Conservation (phyloP, 768 basidiomycete genomes). For the Steccherinum ochraceum region DNA sequence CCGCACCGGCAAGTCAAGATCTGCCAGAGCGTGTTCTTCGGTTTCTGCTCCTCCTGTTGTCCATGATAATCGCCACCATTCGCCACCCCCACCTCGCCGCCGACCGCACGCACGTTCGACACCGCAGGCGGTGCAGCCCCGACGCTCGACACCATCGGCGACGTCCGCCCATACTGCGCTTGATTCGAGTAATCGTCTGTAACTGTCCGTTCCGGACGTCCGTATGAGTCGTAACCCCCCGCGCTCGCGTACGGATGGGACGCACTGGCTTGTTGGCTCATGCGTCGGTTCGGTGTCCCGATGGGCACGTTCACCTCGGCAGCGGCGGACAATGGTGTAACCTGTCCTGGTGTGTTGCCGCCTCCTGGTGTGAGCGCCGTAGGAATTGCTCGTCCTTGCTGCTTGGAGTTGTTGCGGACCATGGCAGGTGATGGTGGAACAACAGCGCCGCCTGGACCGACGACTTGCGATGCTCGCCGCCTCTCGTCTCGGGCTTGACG, state of each 20-base stretch:
- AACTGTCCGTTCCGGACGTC: conserved; percentile 23
- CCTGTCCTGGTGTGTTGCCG: conserved; percentile 44
- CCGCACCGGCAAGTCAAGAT: conserved; percentile 79
- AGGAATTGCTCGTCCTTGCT: conserved; percentile 47
- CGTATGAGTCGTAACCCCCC: conserved; percentile 48
- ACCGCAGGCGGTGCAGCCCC: conserved; percentile 66
- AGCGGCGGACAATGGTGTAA: conserved; percentile 66
- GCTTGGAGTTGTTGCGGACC: conserved; percentile 70
- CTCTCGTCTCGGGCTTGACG: conserved; percentile 60
- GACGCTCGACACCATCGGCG: conserved; percentile 73
- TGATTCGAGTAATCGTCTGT: conserved; percentile 51
- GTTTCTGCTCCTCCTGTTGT: conserved; percentile 49
- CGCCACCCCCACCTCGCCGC: conserved; percentile 61
- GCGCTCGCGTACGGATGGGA: conserved; percentile 73
- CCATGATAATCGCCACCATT: conserved; percentile 53
- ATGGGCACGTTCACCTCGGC: conserved; percentile 72
- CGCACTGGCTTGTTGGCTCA: conserved; percentile 32
- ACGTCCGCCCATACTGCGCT: conserved; percentile 68
- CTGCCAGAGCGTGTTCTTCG: conserved; percentile 52
- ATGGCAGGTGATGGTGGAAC: conserved; percentile 74
- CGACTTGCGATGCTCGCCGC: conserved; percentile 54
- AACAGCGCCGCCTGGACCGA: conserved; percentile 38
- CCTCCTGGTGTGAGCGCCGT: conserved; percentile 51
- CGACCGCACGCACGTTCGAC: conserved; percentile 65
- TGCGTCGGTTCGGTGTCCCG: conserved; percentile 42